Base-by-base conservation (phyloP, 805 yeast genomes). In the Torulaspora indica region DNA sequence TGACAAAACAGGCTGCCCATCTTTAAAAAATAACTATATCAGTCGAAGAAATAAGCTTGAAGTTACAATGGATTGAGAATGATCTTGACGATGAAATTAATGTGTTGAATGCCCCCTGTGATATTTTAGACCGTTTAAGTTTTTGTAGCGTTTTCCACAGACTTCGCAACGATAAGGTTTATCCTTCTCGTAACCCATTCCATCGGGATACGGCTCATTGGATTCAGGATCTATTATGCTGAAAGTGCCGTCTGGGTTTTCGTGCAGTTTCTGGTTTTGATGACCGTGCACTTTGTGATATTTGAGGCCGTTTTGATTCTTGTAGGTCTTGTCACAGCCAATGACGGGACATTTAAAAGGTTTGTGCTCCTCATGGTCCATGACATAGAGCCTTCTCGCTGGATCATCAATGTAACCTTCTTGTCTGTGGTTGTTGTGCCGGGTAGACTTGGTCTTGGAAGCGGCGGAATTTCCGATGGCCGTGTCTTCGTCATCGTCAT, bases 31-130 rank as follows among this genome's bases (percentile, higher is more conserved):
- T 30, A 23, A 23, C 14, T 31, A 31, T 31, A 35, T 35, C 29
- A 10, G 32, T 39, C n/a, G 31, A 28, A 34, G 17, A 31, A 33
- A 33, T 31, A 39, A 32, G 29, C 15, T 18, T 33, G 27, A 39
- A 39, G 32, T 38, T 38, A 38, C 40, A 38, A 24, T 20, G 28
- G 27, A 22, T 35, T 15, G 23, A 10, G 28, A 35, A 14, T 23
- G 18, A 35, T 23, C 9, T 22, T 14, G 30, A 23, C 30, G 14
- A n/a, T 27, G 20, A 17, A n/a, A 22, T 61, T 66, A 90, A 72
- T 91, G 98, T 34, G 98, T 91, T n/a, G 97, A 82, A 68, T 93
- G 98, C 17, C 96, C 98, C 57, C 97, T 79, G 67, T 93, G 98
- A 66, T 93, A 93, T 68, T 93, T 93, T 66, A 93, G 74, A 22